Conservation (phyloP, 2,329 filamentous ascomycete genomes). For the Fusarium compactum region DNA sequence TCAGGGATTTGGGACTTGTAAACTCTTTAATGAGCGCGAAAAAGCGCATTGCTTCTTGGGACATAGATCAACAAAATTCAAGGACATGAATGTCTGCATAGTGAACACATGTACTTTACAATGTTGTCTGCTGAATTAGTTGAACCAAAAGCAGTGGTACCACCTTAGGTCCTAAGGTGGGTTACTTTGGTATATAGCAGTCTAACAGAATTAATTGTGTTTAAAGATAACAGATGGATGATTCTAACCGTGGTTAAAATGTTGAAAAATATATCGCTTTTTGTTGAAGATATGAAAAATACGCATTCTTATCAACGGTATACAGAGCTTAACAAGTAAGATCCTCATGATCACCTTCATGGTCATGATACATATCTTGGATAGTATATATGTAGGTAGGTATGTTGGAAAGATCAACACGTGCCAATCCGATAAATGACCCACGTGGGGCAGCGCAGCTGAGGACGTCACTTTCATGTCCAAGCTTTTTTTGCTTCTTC, state of each 20-base stretch:
- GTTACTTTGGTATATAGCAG: no score
- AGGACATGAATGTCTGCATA: background rate
- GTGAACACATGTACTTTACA: background rate
- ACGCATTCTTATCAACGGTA: background rate
- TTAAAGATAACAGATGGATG: background rate
- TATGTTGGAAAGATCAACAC: conserved; percentile 19
- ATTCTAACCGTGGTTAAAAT: background rate
- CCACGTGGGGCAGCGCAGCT: conserved; percentile 32
- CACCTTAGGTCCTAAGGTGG: no score
- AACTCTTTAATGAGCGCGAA: conserved; percentile 32
- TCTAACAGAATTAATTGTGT: background rate
- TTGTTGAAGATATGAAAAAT: background rate
- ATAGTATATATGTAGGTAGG: conserved; percentile 4
- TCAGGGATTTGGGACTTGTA: conserved; percentile 20
- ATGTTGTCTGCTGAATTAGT: background rate
- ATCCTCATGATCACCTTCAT: conserved; percentile 27
- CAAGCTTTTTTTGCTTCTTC: conserved; percentile 39
- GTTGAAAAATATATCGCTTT: background rate
- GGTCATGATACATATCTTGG: background rate
- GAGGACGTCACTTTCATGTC: conserved; percentile 36
- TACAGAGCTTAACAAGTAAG: background rate
- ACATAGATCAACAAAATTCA: conserved; percentile 29
- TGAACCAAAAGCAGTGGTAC: no score
- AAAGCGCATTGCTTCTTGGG: conserved; percentile 5
- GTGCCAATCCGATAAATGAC: conserved; percentile 11